A percentile compares a stretch with the other conserved stretches of the same genome.
Evolutionary conservation across 106 monocot genomes (phyloP).

Genomic region (Allium cepa): DNA sequence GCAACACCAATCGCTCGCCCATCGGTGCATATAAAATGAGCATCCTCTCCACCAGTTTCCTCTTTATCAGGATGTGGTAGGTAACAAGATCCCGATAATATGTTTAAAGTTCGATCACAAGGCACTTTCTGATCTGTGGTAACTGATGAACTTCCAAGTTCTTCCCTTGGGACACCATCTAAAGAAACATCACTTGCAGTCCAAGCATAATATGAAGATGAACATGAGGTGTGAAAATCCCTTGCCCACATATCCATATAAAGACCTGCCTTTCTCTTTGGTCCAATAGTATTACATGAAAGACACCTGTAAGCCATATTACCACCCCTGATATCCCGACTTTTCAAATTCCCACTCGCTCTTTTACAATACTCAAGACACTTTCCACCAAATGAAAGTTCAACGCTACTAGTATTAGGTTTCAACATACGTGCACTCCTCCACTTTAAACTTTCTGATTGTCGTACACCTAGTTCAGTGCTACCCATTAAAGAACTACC

Average conservation of each 20-base stretch:
- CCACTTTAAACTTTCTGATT: conserved; percentile 6
- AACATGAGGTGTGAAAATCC: conserved; percentile 26
- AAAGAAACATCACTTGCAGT: conserved; percentile 48
- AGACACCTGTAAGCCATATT: conserved; percentile 49
- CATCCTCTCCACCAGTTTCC: conserved; percentile 96
- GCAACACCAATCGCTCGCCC: conserved; percentile 90
- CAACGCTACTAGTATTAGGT: conserved; percentile 1
- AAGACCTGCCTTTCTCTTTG: conserved; percentile 16
- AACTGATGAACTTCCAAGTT: conserved; percentile 28
- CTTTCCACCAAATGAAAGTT: conserved; percentile 16
- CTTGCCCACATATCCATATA: conserved; percentile 15
- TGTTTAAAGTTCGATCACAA: conserved; percentile 50
- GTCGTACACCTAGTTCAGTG: conserved; percentile 19
- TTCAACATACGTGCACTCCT: conserved; percentile 8
- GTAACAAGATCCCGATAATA: conserved; percentile 86
- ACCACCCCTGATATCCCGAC: conserved; percentile 22
- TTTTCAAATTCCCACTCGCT: conserved; percentile 32
- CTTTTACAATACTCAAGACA: conserved; percentile 27
- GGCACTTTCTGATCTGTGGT: conserved; percentile 34
- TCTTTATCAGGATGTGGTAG: conserved; percentile 94
- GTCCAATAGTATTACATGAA: conserved; percentile 33
- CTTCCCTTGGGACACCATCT: conserved; percentile 33
- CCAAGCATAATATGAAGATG: conserved; percentile 28
- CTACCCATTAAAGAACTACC: conserved; percentile 23
- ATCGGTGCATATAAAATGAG: conserved; percentile 81